These are phyloP conservation scores for Gynandropsis gynandra DNA, from an alignment of 345 rosid genomes.

Conservation along the genomic window DNA sequence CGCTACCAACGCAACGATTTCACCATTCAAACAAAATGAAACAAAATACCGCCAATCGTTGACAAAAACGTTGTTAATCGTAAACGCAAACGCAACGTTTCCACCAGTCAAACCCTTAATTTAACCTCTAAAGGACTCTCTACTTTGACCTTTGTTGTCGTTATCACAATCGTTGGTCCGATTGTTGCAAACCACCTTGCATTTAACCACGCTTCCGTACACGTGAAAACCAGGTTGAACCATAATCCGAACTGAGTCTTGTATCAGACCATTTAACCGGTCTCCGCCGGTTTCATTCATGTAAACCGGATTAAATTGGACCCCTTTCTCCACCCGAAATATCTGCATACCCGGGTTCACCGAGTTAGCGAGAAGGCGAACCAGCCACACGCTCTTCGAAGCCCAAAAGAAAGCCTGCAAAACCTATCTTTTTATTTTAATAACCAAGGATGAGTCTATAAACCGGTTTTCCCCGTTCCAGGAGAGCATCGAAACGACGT, in stretches of 20 bases:
- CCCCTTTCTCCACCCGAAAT: conserved; percentile 60
- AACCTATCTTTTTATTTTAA: background rate
- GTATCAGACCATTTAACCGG: conserved; percentile 36
- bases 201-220: conserved; percentile 68
- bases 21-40: too few relatives aligned
- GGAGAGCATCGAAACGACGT: conserved; percentile 68
- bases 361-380: conserved; percentile 85
- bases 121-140: conserved; percentile 29
- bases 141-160: conserved; percentile 21
- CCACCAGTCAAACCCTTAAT: conserved; percentile 10
- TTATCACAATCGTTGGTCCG: conserved; percentile 24
- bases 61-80: too few relatives aligned
- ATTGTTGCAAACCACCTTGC: conserved; percentile 84
- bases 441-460: background rate
- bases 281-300: conserved; percentile 82
- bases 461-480: conserved; percentile 50
- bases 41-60: too few relatives aligned
- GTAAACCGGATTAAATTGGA: conserved; percentile 57
- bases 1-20: too few relatives aligned
- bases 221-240: conserved; percentile 91
- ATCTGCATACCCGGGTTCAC: conserved; percentile 75
- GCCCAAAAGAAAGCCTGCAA: conserved; percentile 78
- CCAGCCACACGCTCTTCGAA: conserved; percentile 79
- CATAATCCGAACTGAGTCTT: conserved; percentile 50
- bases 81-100: too few relatives aligned